Conservation (phyloP, 2,329 filamentous ascomycete genomes). For the Paraconiothyrium brasiliense region DNA sequence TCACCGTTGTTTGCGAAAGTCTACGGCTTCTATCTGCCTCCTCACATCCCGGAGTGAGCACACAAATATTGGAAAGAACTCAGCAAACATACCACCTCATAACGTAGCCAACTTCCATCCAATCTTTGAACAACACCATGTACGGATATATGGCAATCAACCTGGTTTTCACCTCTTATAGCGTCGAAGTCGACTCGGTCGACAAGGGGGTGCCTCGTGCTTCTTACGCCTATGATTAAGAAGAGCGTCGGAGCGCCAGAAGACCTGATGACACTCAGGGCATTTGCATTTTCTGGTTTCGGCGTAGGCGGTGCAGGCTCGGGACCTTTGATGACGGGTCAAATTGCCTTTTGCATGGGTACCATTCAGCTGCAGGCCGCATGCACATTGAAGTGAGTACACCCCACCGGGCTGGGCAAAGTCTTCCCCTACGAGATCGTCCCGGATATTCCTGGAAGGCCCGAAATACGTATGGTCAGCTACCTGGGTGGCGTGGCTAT, state of each 20-base stretch:
- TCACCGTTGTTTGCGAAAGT: too few species aligned
- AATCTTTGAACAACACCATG: background rate
- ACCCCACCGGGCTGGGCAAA: background rate
- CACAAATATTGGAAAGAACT: background rate
- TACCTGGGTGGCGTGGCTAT: background rate
- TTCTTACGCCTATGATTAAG: conserved; percentile 18
- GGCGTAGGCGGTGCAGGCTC: conserved; percentile 29
- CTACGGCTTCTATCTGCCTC: too few species aligned
- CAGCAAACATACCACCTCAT: background rate
- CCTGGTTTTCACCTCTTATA: background rate
- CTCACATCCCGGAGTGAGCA: too few species aligned
- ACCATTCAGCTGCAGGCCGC: conserved; percentile 34
- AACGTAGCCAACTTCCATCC: background rate
- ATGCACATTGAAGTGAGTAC: conserved; percentile 17
- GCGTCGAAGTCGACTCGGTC: background rate
- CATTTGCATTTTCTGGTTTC: conserved; percentile 29
- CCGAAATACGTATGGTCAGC: background rate
- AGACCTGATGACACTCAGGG: conserved; percentile 34
- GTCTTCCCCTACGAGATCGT: background rate
- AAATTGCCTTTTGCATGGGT: conserved; percentile 41
- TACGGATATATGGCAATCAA: background rate
- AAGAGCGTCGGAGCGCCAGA: conserved; percentile 37
- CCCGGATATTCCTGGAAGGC: background rate
- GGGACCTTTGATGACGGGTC: conserved; percentile 38
- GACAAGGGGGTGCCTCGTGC: conserved; percentile 2